Evolutionary conservation across 768 basidiomycete genomes (phyloP).

Genomic region (Pluteus cervinus): DNA sequence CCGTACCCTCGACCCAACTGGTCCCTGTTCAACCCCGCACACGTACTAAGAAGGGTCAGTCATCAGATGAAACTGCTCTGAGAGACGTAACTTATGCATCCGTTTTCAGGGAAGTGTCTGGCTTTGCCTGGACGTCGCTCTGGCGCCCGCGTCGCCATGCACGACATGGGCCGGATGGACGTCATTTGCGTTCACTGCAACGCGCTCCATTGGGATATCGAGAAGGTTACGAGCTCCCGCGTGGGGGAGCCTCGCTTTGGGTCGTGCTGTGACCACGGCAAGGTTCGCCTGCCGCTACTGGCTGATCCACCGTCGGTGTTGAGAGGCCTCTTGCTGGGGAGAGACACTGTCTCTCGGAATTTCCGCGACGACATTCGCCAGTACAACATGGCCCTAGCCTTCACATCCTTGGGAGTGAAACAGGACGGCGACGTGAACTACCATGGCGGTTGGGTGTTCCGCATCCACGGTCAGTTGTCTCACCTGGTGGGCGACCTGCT

Average conservation of each 20-base stretch:
- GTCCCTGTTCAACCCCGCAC: too few relatives aligned
- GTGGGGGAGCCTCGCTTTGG: constrained; percentile 15
- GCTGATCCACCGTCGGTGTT: constrained; percentile 14
- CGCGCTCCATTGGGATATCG: constrained; percentile 12
- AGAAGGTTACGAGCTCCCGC: constrained; percentile 5
- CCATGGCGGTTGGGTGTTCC: too few relatives aligned
- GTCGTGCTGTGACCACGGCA: constrained; percentile 19
- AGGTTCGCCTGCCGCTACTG: constrained; percentile 15
- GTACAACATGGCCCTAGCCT: constrained; percentile 30
- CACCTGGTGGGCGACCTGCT: too few relatives aligned
- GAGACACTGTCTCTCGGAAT: constrained; percentile 8
- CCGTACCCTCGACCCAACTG: too few relatives aligned
- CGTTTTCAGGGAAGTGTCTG: too few relatives aligned
- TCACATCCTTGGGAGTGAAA: constrained; percentile 25
- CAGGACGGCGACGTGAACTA: too few relatives aligned
- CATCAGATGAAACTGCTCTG: too few relatives aligned
- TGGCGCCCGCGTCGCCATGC: too few relatives aligned
- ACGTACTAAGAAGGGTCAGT: too few relatives aligned
- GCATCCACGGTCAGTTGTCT: too few relatives aligned
- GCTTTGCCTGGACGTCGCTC: too few relatives aligned
- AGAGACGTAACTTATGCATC: too few relatives aligned
- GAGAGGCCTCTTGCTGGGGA: constrained; percentile 5
- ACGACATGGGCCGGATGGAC: constrained; percentile 9
- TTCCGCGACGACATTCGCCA: constrained; percentile 26
- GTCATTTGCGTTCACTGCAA: constrained; percentile 8